Conservation (phyloP, 441 rosid genomes). For the Populus hybrid region DNA sequence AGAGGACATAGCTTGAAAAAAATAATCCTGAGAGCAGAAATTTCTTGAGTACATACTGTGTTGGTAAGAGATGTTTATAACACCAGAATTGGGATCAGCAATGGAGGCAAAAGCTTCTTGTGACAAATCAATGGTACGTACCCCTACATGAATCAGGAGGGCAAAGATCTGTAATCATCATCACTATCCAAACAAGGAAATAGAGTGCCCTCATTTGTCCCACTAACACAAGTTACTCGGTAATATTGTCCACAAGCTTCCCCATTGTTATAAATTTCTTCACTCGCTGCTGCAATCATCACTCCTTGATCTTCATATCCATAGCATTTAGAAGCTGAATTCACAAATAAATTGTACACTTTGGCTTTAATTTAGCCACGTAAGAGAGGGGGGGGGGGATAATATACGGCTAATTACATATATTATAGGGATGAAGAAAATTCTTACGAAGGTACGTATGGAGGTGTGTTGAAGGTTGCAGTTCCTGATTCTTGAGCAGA, state of each 20-base stretch:
- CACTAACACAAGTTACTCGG: conserved; percentile 9
- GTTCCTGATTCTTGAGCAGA: too few relatives aligned
- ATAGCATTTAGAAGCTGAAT: conserved; percentile 19
- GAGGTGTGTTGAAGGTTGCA: too few relatives aligned
- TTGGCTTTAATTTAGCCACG: too few relatives aligned
- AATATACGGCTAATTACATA: too few relatives aligned
- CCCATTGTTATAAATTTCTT: conserved; percentile 10
- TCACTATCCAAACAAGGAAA: conserved; percentile 5
- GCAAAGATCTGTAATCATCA: conserved; percentile 10
- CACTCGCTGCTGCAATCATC: conserved; percentile 24
- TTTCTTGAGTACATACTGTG: background rate
- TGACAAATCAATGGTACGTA: conserved; percentile 23
- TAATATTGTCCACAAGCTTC: conserved; percentile 7
- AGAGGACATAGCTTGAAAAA: too few relatives aligned
- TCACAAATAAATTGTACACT: background rate
- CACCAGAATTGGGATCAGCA: conserved; percentile 18
- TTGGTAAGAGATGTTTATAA: conserved; percentile 17
- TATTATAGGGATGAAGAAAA: too few relatives aligned
- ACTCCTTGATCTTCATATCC: conserved; percentile 17
- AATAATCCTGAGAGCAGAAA: too few relatives aligned
- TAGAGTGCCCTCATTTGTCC: conserved; percentile 6
- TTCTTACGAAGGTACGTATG: too few relatives aligned
- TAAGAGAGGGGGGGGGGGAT: too few relatives aligned
- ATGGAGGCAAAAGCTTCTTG: conserved; percentile 51
- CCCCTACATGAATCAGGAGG: conserved; percentile 7